Percentiles rank a stretch among this genome's conserved stretches.
Evolutionary conservation across 208 protist genomes (phyloP).

Genomic region (Trypanosoma grayi): DNA sequence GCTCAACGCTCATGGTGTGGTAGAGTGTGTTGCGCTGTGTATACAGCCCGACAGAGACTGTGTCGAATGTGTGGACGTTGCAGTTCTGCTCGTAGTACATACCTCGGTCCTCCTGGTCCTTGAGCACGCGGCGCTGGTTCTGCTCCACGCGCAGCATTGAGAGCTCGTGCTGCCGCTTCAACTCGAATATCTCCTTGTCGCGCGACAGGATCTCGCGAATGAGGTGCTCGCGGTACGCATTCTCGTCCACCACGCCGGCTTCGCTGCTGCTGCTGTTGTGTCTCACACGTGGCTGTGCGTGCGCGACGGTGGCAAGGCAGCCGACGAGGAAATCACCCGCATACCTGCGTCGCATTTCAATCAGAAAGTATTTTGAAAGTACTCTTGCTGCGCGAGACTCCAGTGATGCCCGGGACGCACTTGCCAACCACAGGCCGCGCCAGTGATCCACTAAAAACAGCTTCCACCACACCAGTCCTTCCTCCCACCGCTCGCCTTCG

Average conservation of each 20-base stretch:
- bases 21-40: constrained; percentile 86
- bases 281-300: no score
- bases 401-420: no score
- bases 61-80: constrained; percentile 90
- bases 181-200: constrained; percentile 89
- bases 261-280: not conserved
- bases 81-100: constrained; percentile 93
- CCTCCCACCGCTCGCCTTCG: no score
- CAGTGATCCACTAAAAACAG: no score
- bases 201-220: constrained; percentile 71
- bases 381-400: no score
- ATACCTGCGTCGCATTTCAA: no score
- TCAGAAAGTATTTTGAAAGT: no score
- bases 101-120: constrained; percentile 85
- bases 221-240: constrained; percentile 46
- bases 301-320: no score
- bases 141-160: constrained; percentile 89
- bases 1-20: constrained; percentile 81
- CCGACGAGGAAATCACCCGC: no score
- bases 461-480: no score
- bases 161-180: constrained; percentile 89
- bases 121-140: constrained; percentile 76
- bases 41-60: constrained; percentile 80
- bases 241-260: not conserved
- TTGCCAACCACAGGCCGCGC: no score